Conservation (phyloP, 2,329 filamentous ascomycete genomes). For the Apiospora sp. region DNA sequence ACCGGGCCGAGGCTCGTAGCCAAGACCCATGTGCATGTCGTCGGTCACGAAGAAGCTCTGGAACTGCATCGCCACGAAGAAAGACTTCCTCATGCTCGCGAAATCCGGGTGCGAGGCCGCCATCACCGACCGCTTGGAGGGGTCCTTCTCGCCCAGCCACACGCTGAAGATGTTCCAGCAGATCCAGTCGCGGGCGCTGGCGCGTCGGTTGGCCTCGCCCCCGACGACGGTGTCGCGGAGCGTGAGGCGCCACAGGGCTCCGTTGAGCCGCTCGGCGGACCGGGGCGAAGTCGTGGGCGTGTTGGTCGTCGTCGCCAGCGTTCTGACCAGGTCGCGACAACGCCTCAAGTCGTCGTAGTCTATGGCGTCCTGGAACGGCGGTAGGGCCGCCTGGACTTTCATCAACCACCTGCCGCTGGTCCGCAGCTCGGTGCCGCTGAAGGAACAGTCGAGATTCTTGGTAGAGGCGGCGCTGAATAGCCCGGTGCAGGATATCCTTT, state of each 20-base stretch:
- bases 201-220: conserved; percentile 2
- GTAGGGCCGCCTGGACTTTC: background rate
- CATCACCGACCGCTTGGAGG: conserved; percentile 4
- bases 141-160: conserved; percentile 19
- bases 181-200: conserved; percentile 23
- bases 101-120: background rate
- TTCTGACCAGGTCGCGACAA: background rate
- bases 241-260: background rate
- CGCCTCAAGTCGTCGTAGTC: background rate
- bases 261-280: background rate
- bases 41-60: conserved; percentile 22
- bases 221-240: conserved; percentile 16
- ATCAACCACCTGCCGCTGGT: background rate
- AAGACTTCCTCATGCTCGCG: background rate
- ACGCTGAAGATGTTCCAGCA: background rate
- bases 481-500: background rate
- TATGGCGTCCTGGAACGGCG: background rate
- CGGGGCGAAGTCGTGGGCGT: background rate
- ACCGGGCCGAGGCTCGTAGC: conserved; percentile 8
- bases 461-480: conserved; percentile 1
- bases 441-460: background rate
- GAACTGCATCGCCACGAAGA: conserved; percentile 5
- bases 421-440: background rate
- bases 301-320: background rate
- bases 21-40: conserved; percentile 21